Evolutionary conservation across 805 yeast species (phyloP).

Genomic region (Candida easanensis): DNA sequence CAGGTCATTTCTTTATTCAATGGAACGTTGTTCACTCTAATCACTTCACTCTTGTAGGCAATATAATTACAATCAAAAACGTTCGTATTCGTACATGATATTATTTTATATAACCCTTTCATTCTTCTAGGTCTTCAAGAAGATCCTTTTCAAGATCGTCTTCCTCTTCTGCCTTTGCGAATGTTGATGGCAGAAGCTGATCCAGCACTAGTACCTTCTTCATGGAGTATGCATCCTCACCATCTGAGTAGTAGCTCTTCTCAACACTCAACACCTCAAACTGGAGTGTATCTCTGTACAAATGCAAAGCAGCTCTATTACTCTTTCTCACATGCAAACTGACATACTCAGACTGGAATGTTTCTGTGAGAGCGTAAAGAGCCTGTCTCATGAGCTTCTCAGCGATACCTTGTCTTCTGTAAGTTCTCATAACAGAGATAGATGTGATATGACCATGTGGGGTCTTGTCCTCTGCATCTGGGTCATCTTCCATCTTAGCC

Average conservation of each 20-base stretch:
- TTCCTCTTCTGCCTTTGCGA: constrained; percentile 43
- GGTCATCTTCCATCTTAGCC: constrained; percentile 96
- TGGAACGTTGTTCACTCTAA: neutral
- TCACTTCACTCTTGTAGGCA: neutral
- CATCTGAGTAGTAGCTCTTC: constrained; percentile 90
- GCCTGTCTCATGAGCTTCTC: constrained; percentile 87
- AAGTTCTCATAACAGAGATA: constrained; percentile 90
- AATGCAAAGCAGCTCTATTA: constrained; percentile 89
- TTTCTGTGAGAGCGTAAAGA: constrained; percentile 74
- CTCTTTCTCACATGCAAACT: constrained; percentile 92
- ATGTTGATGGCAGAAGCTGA: constrained; percentile 57
- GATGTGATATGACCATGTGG: constrained; percentile 95
- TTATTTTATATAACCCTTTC: neutral
- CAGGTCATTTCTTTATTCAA: neutral
- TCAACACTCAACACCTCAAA: constrained; percentile 84
- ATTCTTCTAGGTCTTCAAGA: constrained; percentile 33
- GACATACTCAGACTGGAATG: constrained; percentile 77
- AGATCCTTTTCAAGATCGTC: constrained; percentile 58
- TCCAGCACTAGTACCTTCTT: constrained; percentile 61
- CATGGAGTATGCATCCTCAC: constrained; percentile 98
- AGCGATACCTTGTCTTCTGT: constrained; percentile 93
- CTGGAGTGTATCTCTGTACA: constrained; percentile 79
- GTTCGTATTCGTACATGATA: neutral
- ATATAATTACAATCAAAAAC: too few species aligned
- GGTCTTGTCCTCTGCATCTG: constrained; percentile 63